Percentiles rank a stretch among this genome's conserved stretches.
Evolutionary conservation across 345 rosid genomes (phyloP).

Genomic region (Syzygium aqueum): DNA sequence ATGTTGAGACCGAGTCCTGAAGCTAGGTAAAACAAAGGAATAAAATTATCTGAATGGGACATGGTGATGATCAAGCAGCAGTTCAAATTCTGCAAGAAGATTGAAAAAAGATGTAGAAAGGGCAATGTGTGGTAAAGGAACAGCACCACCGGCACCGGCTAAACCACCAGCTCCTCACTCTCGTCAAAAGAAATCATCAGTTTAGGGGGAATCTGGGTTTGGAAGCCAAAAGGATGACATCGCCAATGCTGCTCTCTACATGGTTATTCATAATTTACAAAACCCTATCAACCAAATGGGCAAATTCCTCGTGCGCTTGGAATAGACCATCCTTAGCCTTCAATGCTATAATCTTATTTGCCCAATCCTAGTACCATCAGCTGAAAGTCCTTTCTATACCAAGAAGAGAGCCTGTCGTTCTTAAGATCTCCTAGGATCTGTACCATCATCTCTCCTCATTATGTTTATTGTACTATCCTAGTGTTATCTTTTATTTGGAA

Average conservation of each 20-base stretch:
- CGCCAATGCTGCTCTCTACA: neutral
- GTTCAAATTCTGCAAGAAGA: too few species aligned
- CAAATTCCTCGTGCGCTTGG: neutral
- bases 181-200: neutral
- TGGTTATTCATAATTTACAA: neutral
- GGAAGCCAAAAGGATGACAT: neutral
- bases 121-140: neutral
- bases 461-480: neutral
- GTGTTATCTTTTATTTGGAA: neutral
- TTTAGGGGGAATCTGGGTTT: neutral
- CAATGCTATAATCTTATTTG: neutral
- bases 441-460: neutral
- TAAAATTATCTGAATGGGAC: neutral
- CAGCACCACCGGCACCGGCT: neutral
- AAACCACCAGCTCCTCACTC: neutral
- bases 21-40: neutral
- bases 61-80: neutral
- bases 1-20: neutral
- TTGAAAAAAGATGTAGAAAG: neutral
- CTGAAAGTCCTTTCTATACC: neutral
- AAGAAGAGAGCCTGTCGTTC: neutral
- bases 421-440: neutral
- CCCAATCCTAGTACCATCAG: neutral
- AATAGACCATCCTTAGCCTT: neutral
- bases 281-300: neutral